These are phyloP conservation scores for Cryptosporidium meleagridis DNA, from an alignment of 169 alveolate species.

Conservation along the genomic window DNA sequence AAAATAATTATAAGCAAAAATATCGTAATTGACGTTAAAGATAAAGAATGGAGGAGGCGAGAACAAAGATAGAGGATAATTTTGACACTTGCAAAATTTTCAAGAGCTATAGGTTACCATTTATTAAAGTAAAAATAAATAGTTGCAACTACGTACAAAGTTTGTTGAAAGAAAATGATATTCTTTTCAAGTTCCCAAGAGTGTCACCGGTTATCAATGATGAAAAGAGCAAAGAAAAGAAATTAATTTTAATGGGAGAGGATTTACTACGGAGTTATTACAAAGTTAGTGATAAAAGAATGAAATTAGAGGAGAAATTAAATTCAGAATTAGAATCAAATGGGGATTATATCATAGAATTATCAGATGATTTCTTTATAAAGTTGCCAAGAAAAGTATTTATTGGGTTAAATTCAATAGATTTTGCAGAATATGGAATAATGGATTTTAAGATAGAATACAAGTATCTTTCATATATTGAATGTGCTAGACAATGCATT, in stretches of 20 bases:
- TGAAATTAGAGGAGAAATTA: not conserved
- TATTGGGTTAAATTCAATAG: not conserved
- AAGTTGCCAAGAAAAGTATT: conserved; percentile 14
- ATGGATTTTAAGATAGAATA: conserved; percentile 42
- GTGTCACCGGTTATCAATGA: conserved; percentile 56
- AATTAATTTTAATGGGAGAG: conserved; percentile 18
- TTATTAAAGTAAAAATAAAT: conserved; percentile 5
- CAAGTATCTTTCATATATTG: conserved; percentile 29
- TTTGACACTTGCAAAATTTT: conserved; percentile 23
- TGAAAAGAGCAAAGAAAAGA: not conserved
- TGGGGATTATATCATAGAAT: conserved; percentile 33
- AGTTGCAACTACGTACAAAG: conserved; percentile 6
- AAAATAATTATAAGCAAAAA: not conserved
- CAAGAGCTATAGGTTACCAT: conserved; percentile 17
- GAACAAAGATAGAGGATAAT: too few relatives aligned
- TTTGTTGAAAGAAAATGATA: conserved; percentile 4
- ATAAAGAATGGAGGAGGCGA: not conserved
- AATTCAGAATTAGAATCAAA: too few relatives aligned
- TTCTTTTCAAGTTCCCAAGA: conserved; percentile 30
- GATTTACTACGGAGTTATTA: not conserved
- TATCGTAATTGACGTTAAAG: not conserved
- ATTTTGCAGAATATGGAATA: conserved; percentile 36
- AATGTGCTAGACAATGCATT: conserved; percentile 50
- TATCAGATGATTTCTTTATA: conserved; percentile 8
- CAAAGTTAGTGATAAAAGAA: not conserved